Percentiles rank a stretch among this genome's conserved stretches.
These are phyloP conservation scores for Hymenoscyphus repandus DNA, from an alignment of 2,329 filamentous ascomycete genomes.

Conservation along the genomic window DNA sequence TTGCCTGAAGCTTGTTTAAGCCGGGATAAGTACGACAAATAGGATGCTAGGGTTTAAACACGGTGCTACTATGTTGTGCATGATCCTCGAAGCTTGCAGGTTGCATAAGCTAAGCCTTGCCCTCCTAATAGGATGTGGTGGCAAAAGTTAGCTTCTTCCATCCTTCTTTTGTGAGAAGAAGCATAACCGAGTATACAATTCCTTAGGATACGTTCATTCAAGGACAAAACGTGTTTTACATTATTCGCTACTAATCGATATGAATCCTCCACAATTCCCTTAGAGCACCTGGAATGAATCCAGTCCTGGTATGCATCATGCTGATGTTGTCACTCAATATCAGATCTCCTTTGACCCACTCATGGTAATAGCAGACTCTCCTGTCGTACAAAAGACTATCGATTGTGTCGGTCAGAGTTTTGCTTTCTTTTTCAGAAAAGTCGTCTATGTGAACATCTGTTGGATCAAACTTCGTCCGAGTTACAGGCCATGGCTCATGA, in stretches of 20 bases:
- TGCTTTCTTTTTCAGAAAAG: not conserved
- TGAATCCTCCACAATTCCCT: slow-evolving; percentile 6
- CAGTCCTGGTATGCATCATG: slow-evolving; percentile 4
- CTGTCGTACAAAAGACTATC: not conserved
- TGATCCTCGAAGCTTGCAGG: too few relatives aligned
- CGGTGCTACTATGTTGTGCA: too few relatives aligned
- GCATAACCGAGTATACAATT: too few relatives aligned
- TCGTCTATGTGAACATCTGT: not conserved
- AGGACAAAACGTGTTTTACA: too few relatives aligned
- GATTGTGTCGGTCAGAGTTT: not conserved
- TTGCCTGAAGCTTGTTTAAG: too few relatives aligned
- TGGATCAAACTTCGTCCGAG: not conserved
- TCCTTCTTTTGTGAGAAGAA: too few relatives aligned
- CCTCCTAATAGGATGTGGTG: too few relatives aligned
- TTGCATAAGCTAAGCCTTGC: too few relatives aligned
- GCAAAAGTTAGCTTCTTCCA: too few relatives aligned
- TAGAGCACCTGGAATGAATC: not conserved
- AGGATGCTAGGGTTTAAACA: too few relatives aligned
- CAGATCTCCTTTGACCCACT: slow-evolving; percentile 3
- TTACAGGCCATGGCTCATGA: slow-evolving; percentile 3
- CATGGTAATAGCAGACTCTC: slow-evolving; percentile 1
- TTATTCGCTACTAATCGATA: not conserved
- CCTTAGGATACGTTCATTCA: too few relatives aligned
- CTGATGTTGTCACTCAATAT: slow-evolving; percentile 4
- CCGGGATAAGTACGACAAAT: too few relatives aligned